Conservation (phyloP, 768 basidiomycete genomes). For the Mycena vulgaris region DNA sequence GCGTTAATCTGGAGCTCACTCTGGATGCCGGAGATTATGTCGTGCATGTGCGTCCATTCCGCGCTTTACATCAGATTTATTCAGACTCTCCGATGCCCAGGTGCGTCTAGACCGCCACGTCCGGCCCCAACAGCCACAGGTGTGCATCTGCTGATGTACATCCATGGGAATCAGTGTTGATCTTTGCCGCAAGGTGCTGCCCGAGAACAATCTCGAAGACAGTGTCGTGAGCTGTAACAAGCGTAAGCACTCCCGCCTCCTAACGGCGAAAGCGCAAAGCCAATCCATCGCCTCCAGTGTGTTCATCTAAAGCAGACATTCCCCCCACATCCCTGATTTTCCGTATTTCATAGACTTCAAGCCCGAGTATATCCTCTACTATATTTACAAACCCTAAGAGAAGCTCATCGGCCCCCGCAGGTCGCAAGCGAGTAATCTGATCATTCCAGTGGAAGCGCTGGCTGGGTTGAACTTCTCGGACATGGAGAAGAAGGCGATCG, state of each 20-base stretch:
- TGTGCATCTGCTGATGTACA: slow-evolving; percentile 42
- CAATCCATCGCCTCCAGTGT: slow-evolving; percentile 28
- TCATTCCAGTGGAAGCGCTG: slow-evolving; percentile 34
- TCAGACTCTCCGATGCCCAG: not conserved
- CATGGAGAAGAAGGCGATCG: slow-evolving; percentile 38
- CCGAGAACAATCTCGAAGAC: slow-evolving; percentile 9
- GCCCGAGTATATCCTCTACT: not conserved
- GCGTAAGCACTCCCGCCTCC: slow-evolving; percentile 12
- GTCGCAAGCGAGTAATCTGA: slow-evolving; percentile 17
- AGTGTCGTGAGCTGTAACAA: not conserved
- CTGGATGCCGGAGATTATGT: slow-evolving; percentile 49
- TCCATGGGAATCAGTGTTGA: no score
- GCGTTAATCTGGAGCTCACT: slow-evolving; percentile 47
- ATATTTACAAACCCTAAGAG: not conserved
- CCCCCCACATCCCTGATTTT: not conserved
- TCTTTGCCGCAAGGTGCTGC: no score
- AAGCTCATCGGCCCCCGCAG: slow-evolving; percentile 34
- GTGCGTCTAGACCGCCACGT: slow-evolving; percentile 20
- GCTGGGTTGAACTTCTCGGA: slow-evolving; percentile 37
- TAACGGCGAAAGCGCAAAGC: slow-evolving; percentile 12
- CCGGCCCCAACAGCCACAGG: not conserved
- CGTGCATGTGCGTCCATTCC: slow-evolving; percentile 43
- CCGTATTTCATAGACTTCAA: slow-evolving; percentile 9
- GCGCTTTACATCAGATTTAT: slow-evolving; percentile 37
- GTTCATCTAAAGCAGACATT: not conserved